Conservation (phyloP, 148 eudicot species). For the Simmondsia chinensis region DNA sequence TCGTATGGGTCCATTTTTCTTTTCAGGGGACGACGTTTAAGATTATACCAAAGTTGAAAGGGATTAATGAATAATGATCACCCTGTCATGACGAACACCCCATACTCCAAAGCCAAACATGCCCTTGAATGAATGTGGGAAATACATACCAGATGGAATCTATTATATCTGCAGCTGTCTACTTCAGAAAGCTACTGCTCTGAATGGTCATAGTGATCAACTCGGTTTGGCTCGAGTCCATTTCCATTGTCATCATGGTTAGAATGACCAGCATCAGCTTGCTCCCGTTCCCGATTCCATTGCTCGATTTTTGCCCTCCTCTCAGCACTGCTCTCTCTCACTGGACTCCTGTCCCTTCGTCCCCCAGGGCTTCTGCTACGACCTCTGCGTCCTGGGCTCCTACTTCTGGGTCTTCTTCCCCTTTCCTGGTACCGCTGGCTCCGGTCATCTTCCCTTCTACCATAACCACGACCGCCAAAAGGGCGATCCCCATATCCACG, state of each 20-base stretch:
- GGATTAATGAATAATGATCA: too few relatives aligned
- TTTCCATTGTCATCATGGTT: slow-evolving; percentile 19
- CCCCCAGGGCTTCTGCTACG: slow-evolving; percentile 87
- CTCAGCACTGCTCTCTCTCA: slow-evolving; percentile 87
- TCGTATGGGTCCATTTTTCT: too few relatives aligned
- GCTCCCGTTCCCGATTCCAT: slow-evolving; percentile 91
- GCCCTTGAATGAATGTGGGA: not conserved
- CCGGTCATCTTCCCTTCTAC: slow-evolving; percentile 78
- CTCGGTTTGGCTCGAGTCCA: slow-evolving; percentile 26
- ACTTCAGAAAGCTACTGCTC: slow-evolving; percentile 19
- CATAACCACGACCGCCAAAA: slow-evolving; percentile 63
- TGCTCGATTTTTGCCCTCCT: slow-evolving; percentile 95
- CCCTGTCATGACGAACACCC: not conserved
- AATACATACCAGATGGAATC: slow-evolving; percentile 37
- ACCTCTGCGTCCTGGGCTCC: slow-evolving; percentile 88
- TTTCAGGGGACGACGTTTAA: too few relatives aligned
- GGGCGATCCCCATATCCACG: slow-evolving; percentile 61
- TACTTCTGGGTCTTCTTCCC: slow-evolving; percentile 79
- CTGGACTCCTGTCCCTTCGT: slow-evolving; percentile 74
- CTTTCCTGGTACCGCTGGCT: slow-evolving; percentile 51
- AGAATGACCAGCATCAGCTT: slow-evolving; percentile 28
- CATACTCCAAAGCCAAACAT: not conserved
- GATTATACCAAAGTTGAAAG: too few relatives aligned
- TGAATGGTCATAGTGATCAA: slow-evolving; percentile 22
- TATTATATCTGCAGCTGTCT: slow-evolving; percentile 10